A percentile compares a stretch with the other conserved stretches of the same genome.
These are phyloP conservation scores for Cronartium quercuum DNA, from an alignment of 1,284 basidiomycete species.

Conservation along the genomic window DNA sequence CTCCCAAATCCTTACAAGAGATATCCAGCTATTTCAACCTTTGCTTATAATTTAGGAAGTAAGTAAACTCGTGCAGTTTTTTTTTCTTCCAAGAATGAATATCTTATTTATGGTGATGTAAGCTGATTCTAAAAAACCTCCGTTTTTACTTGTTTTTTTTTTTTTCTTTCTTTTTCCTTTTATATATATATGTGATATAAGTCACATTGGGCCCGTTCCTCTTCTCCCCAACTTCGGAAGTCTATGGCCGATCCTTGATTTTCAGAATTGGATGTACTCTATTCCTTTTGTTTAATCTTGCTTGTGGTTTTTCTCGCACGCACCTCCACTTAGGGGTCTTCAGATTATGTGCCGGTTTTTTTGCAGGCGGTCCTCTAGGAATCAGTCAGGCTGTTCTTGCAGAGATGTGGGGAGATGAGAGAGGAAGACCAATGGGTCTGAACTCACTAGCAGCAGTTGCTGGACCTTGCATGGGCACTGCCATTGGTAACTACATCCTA, in stretches of 20 bases:
- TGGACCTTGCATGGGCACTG: slow-evolving; percentile 20
- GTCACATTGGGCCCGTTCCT: slow-evolving; percentile 9
- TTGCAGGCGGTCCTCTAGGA: slow-evolving; percentile 6
- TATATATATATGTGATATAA: no score
- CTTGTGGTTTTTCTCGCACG: slow-evolving; percentile 13
- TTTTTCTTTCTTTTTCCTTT: no score
- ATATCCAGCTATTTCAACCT: background rate
- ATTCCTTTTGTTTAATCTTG: slow-evolving; percentile 5
- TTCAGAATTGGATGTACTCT: slow-evolving; percentile 1
- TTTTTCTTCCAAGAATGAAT: no score
- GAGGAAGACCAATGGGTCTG: slow-evolving; percentile 7
- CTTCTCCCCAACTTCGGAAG: slow-evolving; percentile 19
- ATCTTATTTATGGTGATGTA: no score
- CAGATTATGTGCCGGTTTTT: slow-evolving; percentile 3
- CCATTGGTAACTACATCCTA: background rate
- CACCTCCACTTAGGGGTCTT: slow-evolving; percentile 3
- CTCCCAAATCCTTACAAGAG: background rate
- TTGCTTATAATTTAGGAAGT: background rate
- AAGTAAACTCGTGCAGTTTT: background rate
- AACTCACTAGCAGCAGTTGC: background rate
- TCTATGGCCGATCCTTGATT: slow-evolving; percentile 11
- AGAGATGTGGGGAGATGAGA: slow-evolving; percentile 17
- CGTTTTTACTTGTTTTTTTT: no score
- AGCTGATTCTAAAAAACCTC: no score
- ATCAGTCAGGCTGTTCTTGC: slow-evolving; percentile 18